Evolutionary conservation across 73 alveolate genomes (phyloP), one percentile per base, ranked within the genome.

Genomic region (Urostyla sp.): DNA sequence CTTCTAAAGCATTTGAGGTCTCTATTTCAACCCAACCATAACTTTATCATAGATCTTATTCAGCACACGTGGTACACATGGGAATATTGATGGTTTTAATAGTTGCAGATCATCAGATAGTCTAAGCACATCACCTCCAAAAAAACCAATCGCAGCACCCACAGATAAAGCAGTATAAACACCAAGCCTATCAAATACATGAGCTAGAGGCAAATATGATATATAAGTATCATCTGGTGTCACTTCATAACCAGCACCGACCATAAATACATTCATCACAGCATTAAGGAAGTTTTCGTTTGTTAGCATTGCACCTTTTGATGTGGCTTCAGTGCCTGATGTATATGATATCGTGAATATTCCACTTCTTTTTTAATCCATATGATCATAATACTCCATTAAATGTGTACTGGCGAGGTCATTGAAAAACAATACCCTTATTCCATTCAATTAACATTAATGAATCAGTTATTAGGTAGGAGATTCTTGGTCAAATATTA

Each of bases 81-180:
- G 80, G 60, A 89, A 89, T 34, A 84, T 75, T n/a, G 97, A 75
- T 0, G 97, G 97, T 37, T 83, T 28, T 18, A 91, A 75, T 18
- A 74, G 10, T 40, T 55, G 53, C 27, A 88, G 23, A 32, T 91
- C 97, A 18, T 84, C 90, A 36, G 48, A 60, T 16, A 89, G 36
- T 54, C 79, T 81, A 21, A 74, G 67, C 10, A 89, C 35, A 52
- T 87, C 89, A 10, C 95, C 95, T 18, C 81, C 61, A 44, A 58
- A 85, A 78, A 91, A 91, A n/a, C 96, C 97, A 0, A 91, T 85
- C 5, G 81, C 67, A 4, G 83, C 91, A 36, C 94, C 97, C 24
- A 63, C 46, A 0, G 74, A 56, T 58, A 91, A 44, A 24, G 88
- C 69, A 15, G 60, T 26, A 18, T 49, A 40, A 24, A 73, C 35